Base-by-base conservation (phyloP, 2,329 filamentous ascomycete species). In the Aspergillus awamori region DNA sequence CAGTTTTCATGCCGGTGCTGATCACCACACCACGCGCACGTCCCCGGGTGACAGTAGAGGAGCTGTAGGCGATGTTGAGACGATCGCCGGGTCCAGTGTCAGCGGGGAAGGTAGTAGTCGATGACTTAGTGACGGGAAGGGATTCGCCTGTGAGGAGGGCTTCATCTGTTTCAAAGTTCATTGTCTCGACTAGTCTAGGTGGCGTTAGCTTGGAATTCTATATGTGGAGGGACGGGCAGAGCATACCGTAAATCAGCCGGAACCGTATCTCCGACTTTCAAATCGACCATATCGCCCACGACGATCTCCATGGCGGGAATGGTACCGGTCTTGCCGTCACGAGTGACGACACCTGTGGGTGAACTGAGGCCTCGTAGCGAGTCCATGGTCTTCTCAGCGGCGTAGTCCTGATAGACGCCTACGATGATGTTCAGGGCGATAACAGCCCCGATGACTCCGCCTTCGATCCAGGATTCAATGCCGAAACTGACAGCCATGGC, bases 121-220 rank as follows among this genome's bases (percentile, higher is more conserved):
- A 74, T 57, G 84, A 79, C 76, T 88, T 84, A 68, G 79, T 81
- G 0, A 88, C 84, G 11, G 86, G 86, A 5, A 87, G 74, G 15
- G 86, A 86, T 74, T 88, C 86, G 55, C 86, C 86, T 6, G 86
- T 88, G 26, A 88, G 78, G 41, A 88, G 81, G 11, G 86, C 83
- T 70, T 88, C 86, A 64, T 96, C 91, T 61, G 89, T 90, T 63
- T 90, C 89, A 63, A 93, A 81, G 73, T 94, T 93, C 76, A 93
- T 86, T 53, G 83, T 77, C 70, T 86, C 83, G 51, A 85, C 76
- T 41, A 82, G 55, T 81, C 80, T 61, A n/a, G 3, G 10, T 0
- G 0, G 7, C 10, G 11, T 15, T 38, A 11, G 41, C 4, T 38
- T 15, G 15, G 43, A 15, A 36, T 8, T 13, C 76, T 24, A 7